Conservation (phyloP, 306 rosid genomes). For the Citrullus mucosospermus region DNA sequence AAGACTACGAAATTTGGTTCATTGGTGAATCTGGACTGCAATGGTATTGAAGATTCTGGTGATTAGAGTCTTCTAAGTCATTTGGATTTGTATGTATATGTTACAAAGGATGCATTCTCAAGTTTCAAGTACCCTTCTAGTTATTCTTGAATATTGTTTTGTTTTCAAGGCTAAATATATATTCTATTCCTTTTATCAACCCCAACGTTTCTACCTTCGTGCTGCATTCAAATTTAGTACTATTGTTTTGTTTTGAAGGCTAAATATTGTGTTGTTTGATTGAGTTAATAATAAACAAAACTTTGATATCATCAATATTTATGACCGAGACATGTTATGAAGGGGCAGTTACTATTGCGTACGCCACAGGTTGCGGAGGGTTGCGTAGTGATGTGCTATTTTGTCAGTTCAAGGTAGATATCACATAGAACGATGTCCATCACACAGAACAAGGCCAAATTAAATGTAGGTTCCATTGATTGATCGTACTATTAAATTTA, state of each 20-base stretch:
- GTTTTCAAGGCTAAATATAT: not conserved
- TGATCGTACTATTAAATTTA: no score
- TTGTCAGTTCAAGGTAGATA: not conserved
- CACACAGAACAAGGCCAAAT: not conserved
- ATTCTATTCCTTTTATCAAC: not conserved
- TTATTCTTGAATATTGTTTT: not conserved
- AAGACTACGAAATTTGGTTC: not conserved
- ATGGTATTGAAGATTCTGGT: not conserved
- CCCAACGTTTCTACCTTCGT: no score
- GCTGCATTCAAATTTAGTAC: no score
- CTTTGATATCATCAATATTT: not conserved
- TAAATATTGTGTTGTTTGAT: no score
- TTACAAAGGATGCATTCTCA: not conserved
- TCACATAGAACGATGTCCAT: not conserved
- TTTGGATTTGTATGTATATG: not conserved
- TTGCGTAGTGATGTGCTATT: not conserved
- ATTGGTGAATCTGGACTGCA: not conserved
- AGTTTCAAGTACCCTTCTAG: not conserved
- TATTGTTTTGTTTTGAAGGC: no score
- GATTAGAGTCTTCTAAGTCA: not conserved
- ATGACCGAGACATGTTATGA: not conserved
- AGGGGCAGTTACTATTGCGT: not conserved
- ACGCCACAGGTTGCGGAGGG: not conserved
- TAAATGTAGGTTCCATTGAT: not conserved
- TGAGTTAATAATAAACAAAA: no score